Base-by-base conservation (phyloP, 2,329 filamentous ascomycete genomes). In the Trematosphaeria pertusa region DNA sequence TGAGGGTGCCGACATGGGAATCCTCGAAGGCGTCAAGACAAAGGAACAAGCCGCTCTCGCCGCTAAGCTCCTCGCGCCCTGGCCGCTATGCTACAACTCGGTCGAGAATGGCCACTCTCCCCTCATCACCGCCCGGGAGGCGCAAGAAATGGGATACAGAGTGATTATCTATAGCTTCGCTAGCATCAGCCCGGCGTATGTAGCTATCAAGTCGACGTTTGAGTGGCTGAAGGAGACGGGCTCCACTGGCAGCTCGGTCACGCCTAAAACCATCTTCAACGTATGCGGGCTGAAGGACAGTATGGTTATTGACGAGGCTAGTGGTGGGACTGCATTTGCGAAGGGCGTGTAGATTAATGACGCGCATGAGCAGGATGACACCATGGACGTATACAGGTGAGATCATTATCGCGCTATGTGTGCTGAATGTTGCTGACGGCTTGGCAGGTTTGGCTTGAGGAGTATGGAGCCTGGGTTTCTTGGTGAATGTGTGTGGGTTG, bases 81-180 rank as follows among this genome's bases (percentile, higher is more conserved):
- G 80, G 76, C 44, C 74, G 12, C 65, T 82, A 12, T 62, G 82
- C 32, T 67, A 81, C 24, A 84, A 84, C 57, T 78, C 77, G 52
- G 81, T 84, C 2, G 75, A 78, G 56, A 74, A 78, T 34, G 81
- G 81, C 1, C 73, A 74, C 20, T 81, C 79, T 28, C 82, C 82
- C 0, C 67, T 75, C 9, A 76, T 80, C 39, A 78, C 75, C 2
- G 75, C 75, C 2, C 68, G 74, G 0, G 77, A 84, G 58, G 81
- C 81, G 2, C 70, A 74, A 46, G 71, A 76, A 26, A 72, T 82
- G 62, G 82, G 82, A 0, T 85, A 42, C 33, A 39, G 47, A 14
- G 43, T 54, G 31, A 50, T 54, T 19, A 54, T 54, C 33, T 50
- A 41, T 35, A 46, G 42, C 31, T 54, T 54, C 21, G 47, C 47